These are phyloP conservation scores for Pseudisothecium myosuroides DNA, from an alignment of 225 moss, liverwort and hornwort species.

Conservation along the genomic window DNA sequence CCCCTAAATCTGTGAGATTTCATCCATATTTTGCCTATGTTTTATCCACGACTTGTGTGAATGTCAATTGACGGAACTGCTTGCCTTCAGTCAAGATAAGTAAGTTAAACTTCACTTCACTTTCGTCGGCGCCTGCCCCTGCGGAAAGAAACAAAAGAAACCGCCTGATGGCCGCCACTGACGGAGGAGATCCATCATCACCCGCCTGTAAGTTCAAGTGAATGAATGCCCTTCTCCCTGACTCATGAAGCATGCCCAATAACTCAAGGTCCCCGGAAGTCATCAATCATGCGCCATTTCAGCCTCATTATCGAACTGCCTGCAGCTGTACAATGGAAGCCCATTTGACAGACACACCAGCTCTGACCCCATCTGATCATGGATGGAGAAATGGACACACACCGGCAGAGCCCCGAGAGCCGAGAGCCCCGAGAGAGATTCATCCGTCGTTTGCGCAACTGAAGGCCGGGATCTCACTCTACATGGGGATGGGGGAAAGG, in stretches of 20 bases:
- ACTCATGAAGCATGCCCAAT: background rate
- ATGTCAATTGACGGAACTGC: background rate
- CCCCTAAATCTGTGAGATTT: too few relatives aligned
- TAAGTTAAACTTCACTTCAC: too few relatives aligned
- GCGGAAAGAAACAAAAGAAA: background rate
- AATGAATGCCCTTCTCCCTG: background rate
- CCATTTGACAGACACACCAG: background rate
- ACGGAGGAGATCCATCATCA: background rate
- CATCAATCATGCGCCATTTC: background rate
- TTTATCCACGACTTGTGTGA: too few relatives aligned
- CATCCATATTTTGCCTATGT: too few relatives aligned
- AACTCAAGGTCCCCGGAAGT: background rate
- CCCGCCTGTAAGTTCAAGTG: background rate
- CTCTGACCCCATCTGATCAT: background rate
- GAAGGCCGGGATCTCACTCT: background rate
- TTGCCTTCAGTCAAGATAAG: rapidly evolving
- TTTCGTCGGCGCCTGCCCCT: background rate
- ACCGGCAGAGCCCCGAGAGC: too few relatives aligned
- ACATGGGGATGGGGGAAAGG: background rate
- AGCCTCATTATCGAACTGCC: background rate
- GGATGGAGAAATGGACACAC: background rate
- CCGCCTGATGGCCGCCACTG: background rate
- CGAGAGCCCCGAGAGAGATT: too few relatives aligned
- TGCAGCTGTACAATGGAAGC: background rate
- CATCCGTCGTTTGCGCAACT: too few relatives aligned